Conservation (phyloP, 2,329 filamentous ascomycete species). For the Paracoccidioides brasiliensis region DNA sequence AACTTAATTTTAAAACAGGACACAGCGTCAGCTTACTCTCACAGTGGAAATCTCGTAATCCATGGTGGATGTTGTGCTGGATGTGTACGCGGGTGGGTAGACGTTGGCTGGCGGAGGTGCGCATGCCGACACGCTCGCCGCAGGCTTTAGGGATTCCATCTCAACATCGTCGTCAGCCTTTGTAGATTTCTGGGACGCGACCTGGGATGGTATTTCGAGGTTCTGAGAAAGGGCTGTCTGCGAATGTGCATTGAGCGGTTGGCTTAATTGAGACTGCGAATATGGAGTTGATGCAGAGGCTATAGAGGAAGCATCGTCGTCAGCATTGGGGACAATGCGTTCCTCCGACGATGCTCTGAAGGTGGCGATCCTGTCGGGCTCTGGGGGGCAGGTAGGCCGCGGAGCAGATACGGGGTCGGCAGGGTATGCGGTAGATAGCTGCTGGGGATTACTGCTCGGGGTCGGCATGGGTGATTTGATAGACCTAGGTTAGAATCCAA, state of each 20-base stretch:
- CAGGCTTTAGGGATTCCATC: constrained; percentile 22
- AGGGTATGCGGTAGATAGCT: constrained; percentile 30
- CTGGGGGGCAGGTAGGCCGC: constrained; percentile 40
- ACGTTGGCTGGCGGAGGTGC: constrained; percentile 18
- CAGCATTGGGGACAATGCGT: constrained; percentile 14
- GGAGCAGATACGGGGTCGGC: constrained; percentile 28
- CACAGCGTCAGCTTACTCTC: constrained; percentile 33
- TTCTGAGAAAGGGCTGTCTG: constrained; percentile 14
- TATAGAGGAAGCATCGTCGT: constrained; percentile 18
- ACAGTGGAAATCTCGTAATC: constrained; percentile 44
- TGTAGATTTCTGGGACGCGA: constrained; percentile 15
- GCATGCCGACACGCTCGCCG: constrained; percentile 23
- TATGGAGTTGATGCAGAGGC: constrained; percentile 13
- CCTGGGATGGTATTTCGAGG: constrained; percentile 13
- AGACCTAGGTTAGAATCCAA: constrained; percentile 11
- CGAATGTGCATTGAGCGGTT: neutral
- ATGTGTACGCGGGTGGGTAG: constrained; percentile 22
- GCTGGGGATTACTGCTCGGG: constrained; percentile 32
- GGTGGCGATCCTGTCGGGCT: constrained; percentile 23
- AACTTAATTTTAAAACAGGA: neutral
- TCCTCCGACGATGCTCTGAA: constrained; percentile 23
- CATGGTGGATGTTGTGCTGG: constrained; percentile 32
- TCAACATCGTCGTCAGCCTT: constrained; percentile 20
- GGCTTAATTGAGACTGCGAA: constrained; percentile 6
- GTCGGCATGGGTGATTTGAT: constrained; percentile 36